Evolutionary conservation across 2,329 filamentous ascomycete species (phyloP).

Genomic region (Zymoseptoria crescenta): DNA sequence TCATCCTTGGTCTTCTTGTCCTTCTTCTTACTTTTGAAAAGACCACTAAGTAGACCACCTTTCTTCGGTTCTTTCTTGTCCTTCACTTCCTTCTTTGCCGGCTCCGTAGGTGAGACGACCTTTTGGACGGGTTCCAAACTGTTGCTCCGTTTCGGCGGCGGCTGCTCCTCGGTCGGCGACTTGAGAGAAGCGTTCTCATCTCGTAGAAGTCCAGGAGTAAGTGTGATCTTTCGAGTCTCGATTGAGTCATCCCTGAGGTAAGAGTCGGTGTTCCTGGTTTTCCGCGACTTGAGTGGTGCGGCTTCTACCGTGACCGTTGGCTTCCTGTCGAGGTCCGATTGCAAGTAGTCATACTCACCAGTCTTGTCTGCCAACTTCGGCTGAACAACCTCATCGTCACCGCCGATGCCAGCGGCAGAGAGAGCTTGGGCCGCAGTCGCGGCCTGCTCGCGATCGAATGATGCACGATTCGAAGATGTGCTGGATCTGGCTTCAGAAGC

Average conservation of each 20-base stretch:
- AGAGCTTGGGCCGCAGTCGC: constrained; percentile 20
- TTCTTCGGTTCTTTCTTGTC: constrained; percentile 69
- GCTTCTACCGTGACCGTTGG: constrained; percentile 25
- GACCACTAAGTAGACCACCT: constrained; percentile 61
- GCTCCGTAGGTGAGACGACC: constrained; percentile 50
- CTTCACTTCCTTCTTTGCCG: constrained; percentile 61
- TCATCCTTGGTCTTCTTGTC: constrained; percentile 52
- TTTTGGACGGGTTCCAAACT: constrained; percentile 74
- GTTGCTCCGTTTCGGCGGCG: constrained; percentile 44
- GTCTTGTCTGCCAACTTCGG: constrained; percentile 29
- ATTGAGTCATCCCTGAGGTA: constrained; percentile 95
- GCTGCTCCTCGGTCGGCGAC: constrained; percentile 24
- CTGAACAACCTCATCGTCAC: constrained; percentile 24
- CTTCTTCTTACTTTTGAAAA: constrained; percentile 60
- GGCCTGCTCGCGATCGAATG: constrained; percentile 27
- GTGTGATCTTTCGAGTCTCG: constrained; percentile 93
- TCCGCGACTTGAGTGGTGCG: constrained; percentile 56
- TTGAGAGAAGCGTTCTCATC: constrained; percentile 54
- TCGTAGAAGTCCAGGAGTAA: constrained; percentile 84
- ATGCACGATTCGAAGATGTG: constrained; percentile 23
- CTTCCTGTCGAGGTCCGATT: constrained; percentile 13
- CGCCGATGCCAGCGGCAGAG: constrained; percentile 15
- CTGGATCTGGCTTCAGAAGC: constrained; percentile 17
- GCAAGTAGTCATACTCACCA: constrained; percentile 16
- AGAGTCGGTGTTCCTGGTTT: constrained; percentile 86